These are phyloP conservation scores for Hypholoma fasciculare DNA, from an alignment of 768 basidiomycete genomes.

Conservation along the genomic window DNA sequence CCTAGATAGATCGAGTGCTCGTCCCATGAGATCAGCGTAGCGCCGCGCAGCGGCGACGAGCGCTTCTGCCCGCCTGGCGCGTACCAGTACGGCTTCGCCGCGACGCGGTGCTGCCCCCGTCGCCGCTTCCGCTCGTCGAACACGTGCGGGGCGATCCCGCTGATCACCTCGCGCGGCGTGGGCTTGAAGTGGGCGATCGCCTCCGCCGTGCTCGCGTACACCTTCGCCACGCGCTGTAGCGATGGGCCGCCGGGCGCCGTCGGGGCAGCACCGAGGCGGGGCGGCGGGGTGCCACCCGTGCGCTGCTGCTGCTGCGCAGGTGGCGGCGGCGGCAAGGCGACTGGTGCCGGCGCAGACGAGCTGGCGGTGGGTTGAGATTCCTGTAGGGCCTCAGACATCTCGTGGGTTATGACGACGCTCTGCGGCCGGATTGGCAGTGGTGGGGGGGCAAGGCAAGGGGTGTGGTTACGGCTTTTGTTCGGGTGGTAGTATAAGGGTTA, in stretches of 20 bases:
- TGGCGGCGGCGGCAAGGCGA: neutral
- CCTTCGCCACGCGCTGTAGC: neutral
- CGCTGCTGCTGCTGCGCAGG: neutral
- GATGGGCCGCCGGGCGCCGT: neutral
- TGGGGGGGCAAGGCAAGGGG: constrained; percentile 10
- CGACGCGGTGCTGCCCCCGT: constrained; percentile 17
- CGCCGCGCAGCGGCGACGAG: constrained; percentile 33
- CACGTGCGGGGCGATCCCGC: constrained; percentile 46
- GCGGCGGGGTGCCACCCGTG: neutral
- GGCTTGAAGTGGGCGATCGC: constrained; percentile 42
- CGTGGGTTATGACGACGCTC: too few relatives aligned
- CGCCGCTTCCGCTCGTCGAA: constrained; percentile 38
- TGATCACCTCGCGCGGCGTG: constrained; percentile 40
- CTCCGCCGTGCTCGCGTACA: constrained; percentile 22
- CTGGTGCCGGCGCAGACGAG: neutral
- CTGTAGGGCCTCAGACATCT: neutral
- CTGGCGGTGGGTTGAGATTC: neutral
- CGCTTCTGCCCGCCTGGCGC: constrained; percentile 15
- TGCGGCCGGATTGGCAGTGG: constrained; percentile 4
- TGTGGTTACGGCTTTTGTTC: constrained; percentile 11
- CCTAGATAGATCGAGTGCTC: constrained; percentile 32
- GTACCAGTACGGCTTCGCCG: constrained; percentile 22
- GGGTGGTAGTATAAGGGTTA: constrained; percentile 11
- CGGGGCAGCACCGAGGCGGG: neutral
- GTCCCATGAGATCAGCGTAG: constrained; percentile 32